These are phyloP conservation scores for Borovskyia barvae DNA, from an alignment of 208 protist genomes.

Conservation along the genomic window DNA sequence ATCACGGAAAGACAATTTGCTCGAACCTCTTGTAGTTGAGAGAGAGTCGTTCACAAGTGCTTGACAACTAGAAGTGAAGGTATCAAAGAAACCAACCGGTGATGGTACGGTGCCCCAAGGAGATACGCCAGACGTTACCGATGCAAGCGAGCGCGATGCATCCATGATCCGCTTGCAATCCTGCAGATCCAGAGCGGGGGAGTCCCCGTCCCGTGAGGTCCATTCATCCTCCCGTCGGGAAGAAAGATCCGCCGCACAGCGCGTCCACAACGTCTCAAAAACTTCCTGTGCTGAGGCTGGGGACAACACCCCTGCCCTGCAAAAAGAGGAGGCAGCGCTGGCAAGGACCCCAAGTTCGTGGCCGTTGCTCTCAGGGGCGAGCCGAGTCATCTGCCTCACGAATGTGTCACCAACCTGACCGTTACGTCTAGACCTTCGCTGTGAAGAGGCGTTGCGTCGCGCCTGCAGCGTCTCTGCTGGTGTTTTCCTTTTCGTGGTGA, in stretches of 20 bases:
- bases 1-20: not conserved
- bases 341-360: conserved; percentile 34
- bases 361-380: conserved; percentile 20
- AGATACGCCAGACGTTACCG: no score
- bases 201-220: not conserved
- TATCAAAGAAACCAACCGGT: conserved; percentile 9
- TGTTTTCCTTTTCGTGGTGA: no score
- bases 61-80: no score
- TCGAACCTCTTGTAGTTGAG: no score
- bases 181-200: conserved; percentile 12
- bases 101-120: no score
- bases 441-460: no score
- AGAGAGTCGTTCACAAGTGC: no score
- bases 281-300: not conserved
- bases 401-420: conserved; percentile 17
- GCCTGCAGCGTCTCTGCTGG: no score
- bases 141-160: not conserved
- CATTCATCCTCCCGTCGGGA: not conserved
- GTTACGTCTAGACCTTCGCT: not conserved
- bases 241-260: conserved; percentile 10
- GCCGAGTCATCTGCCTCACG: not conserved
- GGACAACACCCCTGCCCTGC: conserved; percentile 2
- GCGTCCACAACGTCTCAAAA: conserved; percentile 7
- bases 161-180: conserved; percentile 28
- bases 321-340: conserved; percentile 15